These are phyloP conservation scores for Helotiales sp. DNA, from an alignment of 2,329 filamentous ascomycete genomes.

Conservation along the genomic window DNA sequence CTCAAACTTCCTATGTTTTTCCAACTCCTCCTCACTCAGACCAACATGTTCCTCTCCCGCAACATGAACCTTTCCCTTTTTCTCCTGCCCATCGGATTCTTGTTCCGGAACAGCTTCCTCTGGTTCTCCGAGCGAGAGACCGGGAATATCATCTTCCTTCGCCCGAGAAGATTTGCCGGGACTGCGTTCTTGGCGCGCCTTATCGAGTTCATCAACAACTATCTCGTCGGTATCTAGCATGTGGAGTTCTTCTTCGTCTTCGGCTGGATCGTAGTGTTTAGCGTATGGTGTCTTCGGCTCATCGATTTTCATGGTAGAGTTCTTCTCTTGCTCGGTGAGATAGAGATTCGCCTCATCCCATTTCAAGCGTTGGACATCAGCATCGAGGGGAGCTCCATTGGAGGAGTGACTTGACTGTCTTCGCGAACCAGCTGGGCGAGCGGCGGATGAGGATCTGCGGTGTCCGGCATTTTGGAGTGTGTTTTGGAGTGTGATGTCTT, in stretches of 20 bases:
- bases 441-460: conserved; percentile 79
- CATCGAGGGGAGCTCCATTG: conserved; percentile 35
- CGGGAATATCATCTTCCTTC: conserved; percentile 81
- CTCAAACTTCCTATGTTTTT: conserved; percentile 93
- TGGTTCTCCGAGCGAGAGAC: conserved; percentile 87
- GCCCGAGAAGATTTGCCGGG: conserved; percentile 25
- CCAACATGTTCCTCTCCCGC: conserved; percentile 57
- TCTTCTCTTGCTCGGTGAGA: conserved; percentile 93
- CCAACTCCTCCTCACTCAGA: conserved; percentile 70
- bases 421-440: conserved; percentile 49
- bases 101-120: conserved; percentile 67
- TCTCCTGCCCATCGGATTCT: conserved; percentile 41
- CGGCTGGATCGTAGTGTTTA: conserved; percentile 83
- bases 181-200: conserved; percentile 17
- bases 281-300: conserved; percentile 98
- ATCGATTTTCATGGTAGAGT: conserved; percentile 96
- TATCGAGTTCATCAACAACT: conserved; percentile 67
- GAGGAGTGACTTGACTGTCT: conserved; percentile 40
- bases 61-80: conserved; percentile 75
- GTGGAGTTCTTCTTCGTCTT: conserved; percentile 72
- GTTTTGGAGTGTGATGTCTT: conserved; percentile 91
- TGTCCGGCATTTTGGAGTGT: conserved; percentile 92
- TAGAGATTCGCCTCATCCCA: conserved; percentile 99
- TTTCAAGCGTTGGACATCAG: conserved; percentile 74
- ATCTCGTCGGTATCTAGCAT: conserved; percentile 69